Evolutionary conservation across 805 yeast species (phyloP).

Genomic region (Nakazawaea molendinolei): DNA sequence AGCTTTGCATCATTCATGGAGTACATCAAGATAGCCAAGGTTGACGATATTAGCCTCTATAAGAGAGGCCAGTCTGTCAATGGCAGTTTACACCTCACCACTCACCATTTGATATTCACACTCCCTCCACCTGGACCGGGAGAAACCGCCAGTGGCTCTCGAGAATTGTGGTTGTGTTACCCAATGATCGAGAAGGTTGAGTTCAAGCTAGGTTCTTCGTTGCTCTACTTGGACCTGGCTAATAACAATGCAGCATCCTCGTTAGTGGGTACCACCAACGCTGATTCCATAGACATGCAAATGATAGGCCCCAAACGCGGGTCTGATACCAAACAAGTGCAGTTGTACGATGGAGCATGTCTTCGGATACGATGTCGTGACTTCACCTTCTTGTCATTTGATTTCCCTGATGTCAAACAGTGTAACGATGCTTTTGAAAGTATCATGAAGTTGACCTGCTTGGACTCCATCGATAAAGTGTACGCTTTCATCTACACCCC

Average conservation of each 20-base stretch:
- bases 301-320: conserved; percentile 10
- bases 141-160: conserved; percentile 21
- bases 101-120: conserved; percentile 70
- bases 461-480: conserved; percentile 45
- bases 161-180: conserved; percentile 89
- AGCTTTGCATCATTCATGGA: no score
- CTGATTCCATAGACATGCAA: conserved; percentile 12
- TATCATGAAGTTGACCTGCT: conserved; percentile 57
- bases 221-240: conserved; percentile 17
- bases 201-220: conserved; percentile 48
- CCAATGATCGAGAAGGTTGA: conserved; percentile 69
- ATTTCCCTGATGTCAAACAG: conserved; percentile 50
- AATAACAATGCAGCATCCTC: conserved; percentile 7
- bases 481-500: conserved; percentile 84
- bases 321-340: neutral
- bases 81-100: conserved; percentile 64
- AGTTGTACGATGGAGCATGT: conserved; percentile 34
- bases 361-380: conserved; percentile 77
- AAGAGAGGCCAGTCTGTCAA: conserved; percentile 48
- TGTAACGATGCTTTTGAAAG: conserved; percentile 72
- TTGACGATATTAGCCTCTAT: conserved; percentile 38
- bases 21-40: conserved; percentile 46
- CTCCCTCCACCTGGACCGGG: conserved; percentile 19
- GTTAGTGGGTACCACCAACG: conserved; percentile 9
- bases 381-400: conserved; percentile 74